A percentile compares a stretch with the other conserved stretches of the same genome.
Conservation (phyloP, 2,329 filamentous ascomycete species). For the Exophiala sp. region DNA sequence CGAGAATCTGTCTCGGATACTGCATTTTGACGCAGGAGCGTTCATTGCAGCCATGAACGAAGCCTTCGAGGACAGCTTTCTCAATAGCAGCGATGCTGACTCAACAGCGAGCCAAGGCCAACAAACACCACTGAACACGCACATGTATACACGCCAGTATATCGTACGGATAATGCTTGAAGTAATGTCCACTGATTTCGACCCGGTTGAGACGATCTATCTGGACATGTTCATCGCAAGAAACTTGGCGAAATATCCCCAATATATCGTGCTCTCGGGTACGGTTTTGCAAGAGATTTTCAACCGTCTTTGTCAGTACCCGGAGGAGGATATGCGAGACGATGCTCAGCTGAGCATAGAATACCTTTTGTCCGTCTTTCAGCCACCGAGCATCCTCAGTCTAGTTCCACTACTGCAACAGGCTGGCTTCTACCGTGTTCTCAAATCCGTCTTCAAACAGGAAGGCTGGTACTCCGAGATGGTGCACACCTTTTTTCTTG, state of each 20-base stretch:
- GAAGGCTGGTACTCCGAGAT: slow-evolving; percentile 78
- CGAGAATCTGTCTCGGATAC: slow-evolving; percentile 76
- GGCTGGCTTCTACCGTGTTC: slow-evolving; percentile 82
- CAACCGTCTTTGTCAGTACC: slow-evolving; percentile 78
- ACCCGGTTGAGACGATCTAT: slow-evolving; percentile 80
- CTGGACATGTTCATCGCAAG: slow-evolving; percentile 98
- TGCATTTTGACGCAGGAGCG: slow-evolving; percentile 85
- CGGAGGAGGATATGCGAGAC: slow-evolving; percentile 73
- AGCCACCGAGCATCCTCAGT: slow-evolving; percentile 73
- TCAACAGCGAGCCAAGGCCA: slow-evolving; percentile 60
- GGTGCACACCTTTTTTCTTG: slow-evolving; percentile 78
- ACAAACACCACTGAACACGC: slow-evolving; percentile 41
- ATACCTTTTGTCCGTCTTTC: slow-evolving; percentile 89
- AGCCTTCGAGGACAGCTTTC: slow-evolving; percentile 89
- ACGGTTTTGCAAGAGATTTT: slow-evolving; percentile 79
- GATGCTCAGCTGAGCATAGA: slow-evolving; percentile 97
- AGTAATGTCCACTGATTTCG: slow-evolving; percentile 78
- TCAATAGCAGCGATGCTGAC: slow-evolving; percentile 55
- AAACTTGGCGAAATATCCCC: slow-evolving; percentile 92
- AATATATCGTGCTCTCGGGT: slow-evolving; percentile 87
- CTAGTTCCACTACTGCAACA: slow-evolving; percentile 74
- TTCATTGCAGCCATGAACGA: slow-evolving; percentile 96
- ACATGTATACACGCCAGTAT: slow-evolving; percentile 67
- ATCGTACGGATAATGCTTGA: slow-evolving; percentile 86
- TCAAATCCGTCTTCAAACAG: slow-evolving; percentile 80